Percentiles rank a stretch among this genome's conserved stretches.
Conservation (phyloP, 805 yeast genomes). For the Candida oleophila region DNA sequence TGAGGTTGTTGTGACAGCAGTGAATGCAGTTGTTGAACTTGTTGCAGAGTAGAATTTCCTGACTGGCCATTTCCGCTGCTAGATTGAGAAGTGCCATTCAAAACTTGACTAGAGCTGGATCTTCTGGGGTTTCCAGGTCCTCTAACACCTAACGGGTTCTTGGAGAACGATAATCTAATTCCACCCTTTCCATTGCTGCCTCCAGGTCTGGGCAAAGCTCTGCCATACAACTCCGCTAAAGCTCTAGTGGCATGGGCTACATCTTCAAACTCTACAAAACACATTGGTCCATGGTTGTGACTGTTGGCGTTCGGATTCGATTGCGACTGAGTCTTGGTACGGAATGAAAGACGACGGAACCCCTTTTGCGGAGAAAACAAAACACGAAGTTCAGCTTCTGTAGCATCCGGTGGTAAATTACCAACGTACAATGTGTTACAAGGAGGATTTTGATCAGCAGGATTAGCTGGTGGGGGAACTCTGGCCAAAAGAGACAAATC, state of each 20-base stretch:
- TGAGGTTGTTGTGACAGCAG: constrained; percentile 6
- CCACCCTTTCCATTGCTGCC: constrained; percentile 83
- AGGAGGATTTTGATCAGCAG: constrained; percentile 99
- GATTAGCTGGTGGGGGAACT: constrained; percentile 92
- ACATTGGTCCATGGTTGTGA: constrained; percentile 91
- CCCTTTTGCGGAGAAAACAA: constrained; percentile 88
- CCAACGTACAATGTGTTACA: constrained; percentile 97
- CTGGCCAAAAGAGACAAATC: constrained; percentile 73
- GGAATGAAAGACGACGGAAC: constrained; percentile 86
- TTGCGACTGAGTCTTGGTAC: constrained; percentile 51
- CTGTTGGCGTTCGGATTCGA: constrained; percentile 24
- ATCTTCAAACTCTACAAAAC: constrained; percentile 98
- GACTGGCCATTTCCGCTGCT: not conserved
- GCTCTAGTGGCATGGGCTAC: constrained; percentile 92
- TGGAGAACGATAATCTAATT: constrained; percentile 87
- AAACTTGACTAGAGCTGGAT: constrained; percentile 29
- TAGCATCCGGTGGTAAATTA: constrained; percentile 94
- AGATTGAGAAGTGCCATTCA: constrained; percentile 4
- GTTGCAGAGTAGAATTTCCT: not conserved
- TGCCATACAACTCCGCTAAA: constrained; percentile 88
- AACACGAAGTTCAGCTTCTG: constrained; percentile 86
- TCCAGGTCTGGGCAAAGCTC: constrained; percentile 81
- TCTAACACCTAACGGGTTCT: constrained; percentile 95
- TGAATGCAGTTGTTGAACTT: not conserved
- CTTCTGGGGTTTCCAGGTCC: constrained; percentile 56